These are phyloP conservation scores for Talaromyces borbonicus DNA, from an alignment of 495 filamentous ascomycete genomes.

Conservation along the genomic window DNA sequence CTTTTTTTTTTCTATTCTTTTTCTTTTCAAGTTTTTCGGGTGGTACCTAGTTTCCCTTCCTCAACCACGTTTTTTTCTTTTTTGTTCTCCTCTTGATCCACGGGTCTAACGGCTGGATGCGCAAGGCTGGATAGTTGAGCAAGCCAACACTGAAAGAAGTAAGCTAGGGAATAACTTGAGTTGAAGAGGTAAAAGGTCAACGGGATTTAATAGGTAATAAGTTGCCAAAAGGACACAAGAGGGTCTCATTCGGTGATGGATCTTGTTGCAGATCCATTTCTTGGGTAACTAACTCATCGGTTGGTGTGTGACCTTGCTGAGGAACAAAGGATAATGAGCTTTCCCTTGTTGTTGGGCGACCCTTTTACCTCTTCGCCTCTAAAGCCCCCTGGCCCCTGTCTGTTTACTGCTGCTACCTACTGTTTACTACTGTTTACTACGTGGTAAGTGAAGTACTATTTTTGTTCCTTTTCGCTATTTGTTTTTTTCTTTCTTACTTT, in stretches of 20 bases:
- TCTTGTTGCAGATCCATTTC: background rate
- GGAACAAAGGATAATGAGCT: background rate
- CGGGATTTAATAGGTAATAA: too few relatives aligned
- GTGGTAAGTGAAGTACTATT: background rate
- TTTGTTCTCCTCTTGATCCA: too few relatives aligned
- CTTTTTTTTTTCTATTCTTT: too few relatives aligned
- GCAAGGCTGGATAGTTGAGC: too few relatives aligned
- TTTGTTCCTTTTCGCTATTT: background rate
- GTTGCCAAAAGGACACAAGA: too few relatives aligned
- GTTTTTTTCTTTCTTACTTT: too few relatives aligned
- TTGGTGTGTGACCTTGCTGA: background rate
- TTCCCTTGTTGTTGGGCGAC: background rate
- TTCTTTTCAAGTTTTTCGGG: background rate
- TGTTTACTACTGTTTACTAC: background rate
- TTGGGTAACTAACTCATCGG: conserved; percentile 1
- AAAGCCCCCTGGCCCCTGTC: background rate
- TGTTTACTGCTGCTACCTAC: background rate
- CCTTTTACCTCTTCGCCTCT: background rate
- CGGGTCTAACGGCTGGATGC: background rate
- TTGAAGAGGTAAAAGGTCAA: too few relatives aligned
- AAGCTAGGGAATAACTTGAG: too few relatives aligned
- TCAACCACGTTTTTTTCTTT: background rate
- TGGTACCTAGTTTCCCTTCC: background rate
- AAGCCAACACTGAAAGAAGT: too few relatives aligned
- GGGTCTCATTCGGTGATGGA: too few relatives aligned